Conservation (phyloP, 2,329 filamentous ascomycete genomes). For the Pseudocercospora cruenta region DNA sequence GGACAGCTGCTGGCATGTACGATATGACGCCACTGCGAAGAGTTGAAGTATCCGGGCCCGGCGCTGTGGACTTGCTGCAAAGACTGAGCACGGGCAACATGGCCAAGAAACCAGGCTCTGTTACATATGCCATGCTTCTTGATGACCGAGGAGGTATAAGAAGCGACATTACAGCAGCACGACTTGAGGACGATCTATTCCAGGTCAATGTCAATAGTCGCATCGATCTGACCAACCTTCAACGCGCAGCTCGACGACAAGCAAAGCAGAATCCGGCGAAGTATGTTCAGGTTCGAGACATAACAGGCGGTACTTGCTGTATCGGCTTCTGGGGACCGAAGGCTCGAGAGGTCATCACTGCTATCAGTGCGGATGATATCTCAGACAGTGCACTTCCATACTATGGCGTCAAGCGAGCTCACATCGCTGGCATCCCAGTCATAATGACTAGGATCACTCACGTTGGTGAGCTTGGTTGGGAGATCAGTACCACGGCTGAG, state of each 20-base stretch:
- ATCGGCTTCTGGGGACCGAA: slow-evolving; percentile 66
- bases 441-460: slow-evolving; percentile 61
- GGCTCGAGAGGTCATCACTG: slow-evolving; percentile 55
- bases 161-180: slow-evolving; percentile 61
- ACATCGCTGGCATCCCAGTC: slow-evolving; percentile 60
- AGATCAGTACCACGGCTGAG: slow-evolving; percentile 64
- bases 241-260: slow-evolving; percentile 57
- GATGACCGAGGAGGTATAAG: slow-evolving; percentile 58
- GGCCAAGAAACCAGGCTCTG: slow-evolving; percentile 50
- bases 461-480: slow-evolving; percentile 66
- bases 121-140: slow-evolving; percentile 62
- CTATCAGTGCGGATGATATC: slow-evolving; percentile 53
- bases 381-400: slow-evolving; percentile 53
- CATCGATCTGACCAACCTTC: slow-evolving; percentile 59
- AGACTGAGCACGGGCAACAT: slow-evolving; percentile 57
- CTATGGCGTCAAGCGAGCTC: slow-evolving; percentile 54
- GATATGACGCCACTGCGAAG: slow-evolving; percentile 65
- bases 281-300: slow-evolving; percentile 59
- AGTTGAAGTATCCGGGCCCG: slow-evolving; percentile 62
- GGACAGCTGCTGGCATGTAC: slow-evolving; percentile 64
- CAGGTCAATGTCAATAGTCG: slow-evolving; percentile 62
- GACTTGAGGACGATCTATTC: slow-evolving; percentile 55
- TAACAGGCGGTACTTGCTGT: slow-evolving; percentile 63
- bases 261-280: slow-evolving; percentile 40
- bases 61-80: slow-evolving; percentile 59